Percentiles rank a stretch among this genome's conserved stretches.
Conservation (phyloP, 129 eudicot genomes). For the Helichrysum umbraculigerum region DNA sequence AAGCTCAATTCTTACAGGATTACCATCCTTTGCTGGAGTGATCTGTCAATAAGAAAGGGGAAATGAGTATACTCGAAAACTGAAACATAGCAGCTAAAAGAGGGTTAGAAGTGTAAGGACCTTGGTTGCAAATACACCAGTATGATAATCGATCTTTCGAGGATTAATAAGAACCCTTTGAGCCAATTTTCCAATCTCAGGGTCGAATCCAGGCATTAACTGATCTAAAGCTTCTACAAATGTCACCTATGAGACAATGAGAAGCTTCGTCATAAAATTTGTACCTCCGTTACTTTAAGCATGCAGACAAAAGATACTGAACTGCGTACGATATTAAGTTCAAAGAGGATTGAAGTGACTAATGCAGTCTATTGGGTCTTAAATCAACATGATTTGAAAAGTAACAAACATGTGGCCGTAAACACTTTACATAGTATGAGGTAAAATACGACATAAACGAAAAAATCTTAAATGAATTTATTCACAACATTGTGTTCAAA, state of each 20-base stretch:
- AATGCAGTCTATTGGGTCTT: background rate
- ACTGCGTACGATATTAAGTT: background rate
- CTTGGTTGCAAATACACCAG: slow-evolving; percentile 99
- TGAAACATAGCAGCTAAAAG: background rate
- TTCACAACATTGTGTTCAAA: slow-evolving; percentile 9
- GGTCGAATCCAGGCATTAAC: slow-evolving; percentile 99
- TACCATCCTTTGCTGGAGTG: slow-evolving; percentile 98
- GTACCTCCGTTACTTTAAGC: background rate
- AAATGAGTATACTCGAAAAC: slow-evolving; percentile 4
- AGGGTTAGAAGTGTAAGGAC: slow-evolving; percentile 35
- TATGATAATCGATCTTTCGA: slow-evolving; percentile 88
- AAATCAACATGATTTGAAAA: background rate
- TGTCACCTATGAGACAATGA: slow-evolving; percentile 61
- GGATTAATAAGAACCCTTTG: slow-evolving; percentile 97
- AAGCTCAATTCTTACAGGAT: slow-evolving; percentile 88
- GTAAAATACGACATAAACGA: background rate
- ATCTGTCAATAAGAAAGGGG: slow-evolving; percentile 49
- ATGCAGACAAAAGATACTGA: background rate
- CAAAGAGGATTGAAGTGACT: background rate
- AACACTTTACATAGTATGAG: background rate
- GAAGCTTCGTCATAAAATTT: slow-evolving; percentile 18
- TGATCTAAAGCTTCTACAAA: slow-evolving; percentile 98
- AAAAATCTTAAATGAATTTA: slow-evolving; percentile 1
- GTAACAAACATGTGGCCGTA: background rate
- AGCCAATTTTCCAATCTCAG: slow-evolving; percentile 96